A percentile compares a stretch with the other conserved stretches of the same genome.
These are phyloP conservation scores for Bruguiera gymnorhiza DNA, from an alignment of 345 rosid genomes.

Conservation along the genomic window DNA sequence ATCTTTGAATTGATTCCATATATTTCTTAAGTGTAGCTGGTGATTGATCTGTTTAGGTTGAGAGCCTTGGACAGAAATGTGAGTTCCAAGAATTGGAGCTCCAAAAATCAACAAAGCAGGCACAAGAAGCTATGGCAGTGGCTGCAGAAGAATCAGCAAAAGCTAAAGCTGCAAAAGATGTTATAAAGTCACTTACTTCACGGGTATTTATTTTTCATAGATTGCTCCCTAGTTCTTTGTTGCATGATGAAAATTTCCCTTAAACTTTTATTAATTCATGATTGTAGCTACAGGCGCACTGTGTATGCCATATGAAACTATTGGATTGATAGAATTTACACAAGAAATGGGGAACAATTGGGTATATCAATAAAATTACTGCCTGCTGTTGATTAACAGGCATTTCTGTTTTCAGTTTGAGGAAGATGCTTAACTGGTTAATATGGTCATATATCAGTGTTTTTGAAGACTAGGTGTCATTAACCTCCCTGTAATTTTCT, in stretches of 20 bases:
- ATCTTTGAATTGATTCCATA: not conserved
- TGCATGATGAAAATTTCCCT: not conserved
- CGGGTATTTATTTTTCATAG: slow-evolving; percentile 51
- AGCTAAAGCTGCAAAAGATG: slow-evolving; percentile 93
- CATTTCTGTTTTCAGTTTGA: not conserved
- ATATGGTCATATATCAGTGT: not conserved
- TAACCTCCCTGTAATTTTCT: not conserved
- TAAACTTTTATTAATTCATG: not conserved
- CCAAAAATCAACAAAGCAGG: slow-evolving; percentile 67
- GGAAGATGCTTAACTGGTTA: not conserved
- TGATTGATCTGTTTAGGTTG: slow-evolving; percentile 51
- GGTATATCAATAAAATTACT: not conserved
- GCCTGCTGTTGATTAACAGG: not conserved
- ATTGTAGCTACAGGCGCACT: not conserved
- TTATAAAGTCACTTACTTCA: slow-evolving; percentile 86
- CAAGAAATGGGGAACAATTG: not conserved
- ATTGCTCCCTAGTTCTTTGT: slow-evolving; percentile 1
- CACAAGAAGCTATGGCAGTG: slow-evolving; percentile 67
- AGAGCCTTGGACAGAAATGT: slow-evolving; percentile 66
- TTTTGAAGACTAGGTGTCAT: not conserved
- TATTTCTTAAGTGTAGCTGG: slow-evolving; percentile 12
- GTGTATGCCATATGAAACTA: no score
- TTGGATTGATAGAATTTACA: not conserved
- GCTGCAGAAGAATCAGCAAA: slow-evolving; percentile 84
- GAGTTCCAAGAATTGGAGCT: slow-evolving; percentile 88